phyloP scores from a whole-genome alignment of 306 rosid genomes.

The Cicer cuneatum region DNA sequence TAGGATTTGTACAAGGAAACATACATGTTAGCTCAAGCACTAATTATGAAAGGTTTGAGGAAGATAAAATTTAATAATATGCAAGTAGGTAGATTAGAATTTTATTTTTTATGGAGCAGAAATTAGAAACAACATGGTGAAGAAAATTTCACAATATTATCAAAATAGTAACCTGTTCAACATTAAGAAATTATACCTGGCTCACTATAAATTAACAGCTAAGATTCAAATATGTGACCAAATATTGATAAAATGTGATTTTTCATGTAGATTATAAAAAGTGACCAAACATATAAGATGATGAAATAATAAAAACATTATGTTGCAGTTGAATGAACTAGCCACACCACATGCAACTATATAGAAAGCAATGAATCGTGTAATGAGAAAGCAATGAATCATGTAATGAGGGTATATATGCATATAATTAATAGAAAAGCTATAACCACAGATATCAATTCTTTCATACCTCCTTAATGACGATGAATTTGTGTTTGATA shows the following conservation, averaged over 20 bases:
- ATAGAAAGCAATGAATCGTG: no score
- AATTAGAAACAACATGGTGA: background rate
- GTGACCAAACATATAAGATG: background rate
- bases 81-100: slow-evolving; percentile 20
- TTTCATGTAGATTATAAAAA: background rate
- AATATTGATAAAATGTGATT: slow-evolving; percentile 1
- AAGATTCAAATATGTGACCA: slow-evolving; percentile 42
- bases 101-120: background rate
- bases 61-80: slow-evolving; percentile 14
- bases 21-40: slow-evolving; percentile 34
- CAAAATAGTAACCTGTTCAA: background rate
- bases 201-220: slow-evolving; percentile 42
- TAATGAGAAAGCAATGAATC: no score
- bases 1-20: slow-evolving; percentile 35
- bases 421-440: no score
- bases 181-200: background rate
- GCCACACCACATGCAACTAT: background rate
- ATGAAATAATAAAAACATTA: slow-evolving; percentile 5
- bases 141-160: background rate
- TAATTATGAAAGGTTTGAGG: background rate
- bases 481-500: no score
- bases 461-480: no score
- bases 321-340: background rate
- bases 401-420: no score
- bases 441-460: background rate